Evolutionary conservation across 306 rosid genomes (phyloP), one percentile per base, ranked within the genome.

Genomic region (Begonia peltatifolia): DNA sequence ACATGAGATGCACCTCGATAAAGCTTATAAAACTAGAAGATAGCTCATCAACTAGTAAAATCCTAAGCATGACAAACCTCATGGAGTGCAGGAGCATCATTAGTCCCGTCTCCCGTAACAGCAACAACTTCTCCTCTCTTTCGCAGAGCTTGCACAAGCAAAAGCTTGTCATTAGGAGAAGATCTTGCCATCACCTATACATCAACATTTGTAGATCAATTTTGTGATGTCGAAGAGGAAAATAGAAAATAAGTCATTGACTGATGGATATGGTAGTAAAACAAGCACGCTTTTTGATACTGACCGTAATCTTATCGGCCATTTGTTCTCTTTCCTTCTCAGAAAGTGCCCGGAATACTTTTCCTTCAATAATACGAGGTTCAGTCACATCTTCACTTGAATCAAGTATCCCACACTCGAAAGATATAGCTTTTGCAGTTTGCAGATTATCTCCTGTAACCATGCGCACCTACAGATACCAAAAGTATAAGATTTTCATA

Each of bases 81-180:
- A 9, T 85, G 94, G 58, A 90, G 95, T 16, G 97, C 97, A 50
- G 97, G 97, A 60, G 97, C 97, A 64, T 90, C 95, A 64, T 90
- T 90, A 52, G 97, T 90, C 60, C 97, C 97, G 75, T 90, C 97
- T 65, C 97, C 97, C 18, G 97, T 90, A 55, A 90, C 97, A 59
- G 95, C 97, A 59, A 90, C 97, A 52, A 90, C 97, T 6, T 90
- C 87, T 56, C 97, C 97, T 14, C 77, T 73, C 71, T 74, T 85
- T 61, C 97, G 87, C 56, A 90, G 68, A 49, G 97, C 97, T 90
- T 85, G 97, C 58, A 90, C 95, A 53, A 90, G 97, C 79, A 90
- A 75, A 60, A 90, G 81, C 83, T 90, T 90, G 79, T 90, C 97
- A 73, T 83, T 90, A 41, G 97, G 97, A 58, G 97, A 90, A 76